Base-by-base conservation (phyloP, 768 basidiomycete species). In the Cubamyces lactineus region DNA sequence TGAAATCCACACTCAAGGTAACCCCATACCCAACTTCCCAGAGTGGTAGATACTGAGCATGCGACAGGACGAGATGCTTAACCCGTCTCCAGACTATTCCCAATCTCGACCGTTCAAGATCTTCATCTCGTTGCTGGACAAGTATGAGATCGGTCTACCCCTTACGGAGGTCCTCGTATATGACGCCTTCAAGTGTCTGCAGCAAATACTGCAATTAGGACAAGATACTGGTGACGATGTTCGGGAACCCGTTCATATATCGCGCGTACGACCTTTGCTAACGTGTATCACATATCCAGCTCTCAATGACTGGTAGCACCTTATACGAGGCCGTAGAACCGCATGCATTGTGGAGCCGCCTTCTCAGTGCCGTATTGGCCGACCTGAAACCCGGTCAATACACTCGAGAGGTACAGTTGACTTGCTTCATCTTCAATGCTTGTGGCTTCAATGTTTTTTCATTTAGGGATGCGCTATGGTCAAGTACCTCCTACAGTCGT, bases 241-340 rank as follows among this genome's bases (percentile, higher is more conserved):
- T 19, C 51, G 17, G 34, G 49, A 16, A 15, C 54, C 40, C 19
- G 43, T 19, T 21, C 30, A 46, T 62, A 5, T 15, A 49, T 62
- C 5, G 28, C 56, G 16, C 28, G 3, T 1, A 15, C 21, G 40
- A 17, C 46, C 42, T 1, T 53, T 45, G 5, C 8, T 43, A 15
- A 34, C 16, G 15, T 54, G 34, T 1, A 34, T 17, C 15, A 23
- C 16, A 5, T 40, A 5, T 40, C 59, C 17, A 92, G 92, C 74
- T 92, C 40, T 80, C 81, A 16, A 86, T 92, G 82, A 94, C 95
- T 0, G 94, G 92, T 0, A 89, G 84, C 63, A 91, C 92, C 1
- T 78, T 99, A 0, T 94, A 96, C 66, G 96, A 98, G 73, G 89
- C 92, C n/a, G 83, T 91, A 16, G 97, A 99, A 62, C 97, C 95